Conservation (phyloP, 805 yeast species). For the Starmerella asiatica region DNA sequence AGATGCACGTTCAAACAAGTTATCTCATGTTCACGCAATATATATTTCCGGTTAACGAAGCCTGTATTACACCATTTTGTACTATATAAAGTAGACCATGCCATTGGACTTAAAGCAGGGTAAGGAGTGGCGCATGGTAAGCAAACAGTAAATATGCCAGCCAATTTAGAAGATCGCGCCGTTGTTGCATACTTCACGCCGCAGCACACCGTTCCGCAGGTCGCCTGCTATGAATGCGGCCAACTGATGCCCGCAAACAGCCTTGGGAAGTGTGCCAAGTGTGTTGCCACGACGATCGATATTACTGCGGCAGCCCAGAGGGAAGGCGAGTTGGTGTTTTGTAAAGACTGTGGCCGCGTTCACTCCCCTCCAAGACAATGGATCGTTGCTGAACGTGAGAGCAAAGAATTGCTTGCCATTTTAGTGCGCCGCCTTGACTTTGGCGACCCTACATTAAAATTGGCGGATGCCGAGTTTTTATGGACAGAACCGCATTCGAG, state of each 20-base stretch:
- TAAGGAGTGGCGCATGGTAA: too few relatives aligned
- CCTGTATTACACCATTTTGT: too few relatives aligned
- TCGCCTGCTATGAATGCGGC: constrained; percentile 93
- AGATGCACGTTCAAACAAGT: constrained; percentile 8
- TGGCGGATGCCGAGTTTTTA: constrained; percentile 84
- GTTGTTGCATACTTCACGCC: constrained; percentile 24
- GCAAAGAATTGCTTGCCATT: constrained; percentile 73
- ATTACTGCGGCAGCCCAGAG: constrained; percentile 83
- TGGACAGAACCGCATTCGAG: constrained; percentile 99
- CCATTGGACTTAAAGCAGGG: too few relatives aligned
- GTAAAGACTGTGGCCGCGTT: constrained; percentile 88
- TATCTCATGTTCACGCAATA: too few relatives aligned
- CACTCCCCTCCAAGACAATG: constrained; percentile 88
- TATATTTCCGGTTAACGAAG: too few relatives aligned
- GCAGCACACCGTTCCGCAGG: constrained; percentile 48
- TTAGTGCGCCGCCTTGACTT: constrained; percentile 81
- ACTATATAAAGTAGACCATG: too few relatives aligned
- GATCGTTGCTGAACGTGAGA: constrained; percentile 79
- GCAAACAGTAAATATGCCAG: too few relatives aligned
- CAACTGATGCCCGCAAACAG: constrained; percentile 93
- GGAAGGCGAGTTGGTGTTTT: constrained; percentile 70
- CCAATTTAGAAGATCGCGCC: constrained; percentile 4
- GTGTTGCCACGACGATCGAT: constrained; percentile 82
- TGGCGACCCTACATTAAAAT: constrained; percentile 51
- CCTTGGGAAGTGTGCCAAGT: constrained; percentile 86